Evolutionary conservation across 805 yeast species (phyloP).

Genomic region (Metschnikowia reukaufii): DNA sequence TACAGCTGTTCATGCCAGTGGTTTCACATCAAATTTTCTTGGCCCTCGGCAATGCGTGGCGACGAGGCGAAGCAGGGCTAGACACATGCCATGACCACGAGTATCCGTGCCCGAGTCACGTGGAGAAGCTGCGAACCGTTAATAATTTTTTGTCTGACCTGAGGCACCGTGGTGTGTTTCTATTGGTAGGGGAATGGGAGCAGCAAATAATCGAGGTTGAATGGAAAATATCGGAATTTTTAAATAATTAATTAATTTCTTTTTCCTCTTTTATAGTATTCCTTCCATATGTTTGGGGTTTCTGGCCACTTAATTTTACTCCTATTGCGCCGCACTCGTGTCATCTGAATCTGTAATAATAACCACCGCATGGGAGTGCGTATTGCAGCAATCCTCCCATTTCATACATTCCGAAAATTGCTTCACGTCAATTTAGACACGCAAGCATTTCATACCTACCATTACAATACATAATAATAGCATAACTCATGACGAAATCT

Average conservation of each 20-base stretch:
- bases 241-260: too few species aligned
- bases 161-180: too few species aligned
- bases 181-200: too few species aligned
- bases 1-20: too few species aligned
- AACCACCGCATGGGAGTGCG: background rate
- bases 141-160: too few species aligned
- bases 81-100: background rate
- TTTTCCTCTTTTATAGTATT: too few species aligned
- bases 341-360: background rate
- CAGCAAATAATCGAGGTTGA: too few species aligned
- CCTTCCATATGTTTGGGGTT: too few species aligned
- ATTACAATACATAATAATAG: background rate
- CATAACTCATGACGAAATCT: conserved; percentile 18
- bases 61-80: background rate
- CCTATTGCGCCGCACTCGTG: background rate
- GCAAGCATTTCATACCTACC: background rate
- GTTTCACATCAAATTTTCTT: background rate
- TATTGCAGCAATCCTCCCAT: background rate
- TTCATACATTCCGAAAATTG: background rate
- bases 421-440: background rate
- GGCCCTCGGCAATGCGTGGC: background rate
- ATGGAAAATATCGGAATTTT: too few species aligned
- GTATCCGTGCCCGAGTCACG: background rate
- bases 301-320: too few species aligned
- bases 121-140: too few species aligned